Evolutionary conservation across 2,329 filamentous ascomycete species (phyloP), one percentile per base, ranked within the genome.

Genomic region (Stagonosporopsis tanaceti): DNA sequence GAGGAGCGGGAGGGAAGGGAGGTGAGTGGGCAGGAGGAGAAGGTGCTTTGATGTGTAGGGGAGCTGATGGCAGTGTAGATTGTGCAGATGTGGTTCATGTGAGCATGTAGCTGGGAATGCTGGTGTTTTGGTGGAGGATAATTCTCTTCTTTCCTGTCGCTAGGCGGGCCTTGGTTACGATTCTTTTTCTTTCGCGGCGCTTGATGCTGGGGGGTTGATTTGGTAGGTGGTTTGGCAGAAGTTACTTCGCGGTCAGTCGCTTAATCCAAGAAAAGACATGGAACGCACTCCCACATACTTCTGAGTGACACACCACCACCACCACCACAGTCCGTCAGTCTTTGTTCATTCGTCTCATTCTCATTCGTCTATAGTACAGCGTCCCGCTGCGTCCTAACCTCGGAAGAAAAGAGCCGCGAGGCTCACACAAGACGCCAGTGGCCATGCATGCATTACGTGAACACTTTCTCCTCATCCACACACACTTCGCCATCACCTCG

Each of bases 311-410:
- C 15, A 38, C 15, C n/a, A n/a, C 34, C 17, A 17, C 20, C 20
- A 20, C 20, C 20, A 20, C 20, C 20, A 20, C 9, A 22, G 17
- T 12, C 37, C 17, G 11, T 25, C 12, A 25, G 4, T 8, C 22
- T 39, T 44, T 42, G 32, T 52, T 52, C 50, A 42, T 46, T 46
- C 34, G n/a, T 53, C 50, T 30, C 41, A n/a, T 32, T 32, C 30
- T 32, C 30, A 44, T 50, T 50, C 38, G 27, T 38, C 50, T 53
- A 53, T 53, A 40, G 35, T 53, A 53, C 50, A 53, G 50, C 50
- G 28, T 45, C 41, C 35, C 32, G 41, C 50, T 52, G 50, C 40
- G 6, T 17, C n/a, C 34, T n/a, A 39, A 8, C n/a, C 4, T 46
- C 48, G 40, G 44, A 52, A 52, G 24, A 22, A 30, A 52, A 45